Percentiles rank a stretch among this genome's conserved stretches.
These are phyloP conservation scores for Rhynchosporium secalis DNA, from an alignment of 2,329 filamentous ascomycete species.

Conservation along the genomic window DNA sequence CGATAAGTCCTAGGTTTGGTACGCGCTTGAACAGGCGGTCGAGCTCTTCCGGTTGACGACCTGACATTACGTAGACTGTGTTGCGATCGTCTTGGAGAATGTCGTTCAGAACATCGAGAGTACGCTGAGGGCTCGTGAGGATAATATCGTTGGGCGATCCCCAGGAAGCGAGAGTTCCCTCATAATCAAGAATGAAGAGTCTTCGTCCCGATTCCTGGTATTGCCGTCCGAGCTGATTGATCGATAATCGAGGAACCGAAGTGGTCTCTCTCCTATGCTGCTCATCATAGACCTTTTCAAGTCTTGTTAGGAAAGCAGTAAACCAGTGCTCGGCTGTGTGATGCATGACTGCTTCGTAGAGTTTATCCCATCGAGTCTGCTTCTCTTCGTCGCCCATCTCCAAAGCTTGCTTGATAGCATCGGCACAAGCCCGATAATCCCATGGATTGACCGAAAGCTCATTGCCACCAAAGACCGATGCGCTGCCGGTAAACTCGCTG, in stretches of 20 bases:
- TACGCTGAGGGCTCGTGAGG: constrained; percentile 80
- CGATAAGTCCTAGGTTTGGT: constrained; percentile 82
- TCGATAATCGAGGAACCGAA: constrained; percentile 80
- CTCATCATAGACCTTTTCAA: constrained; percentile 77
- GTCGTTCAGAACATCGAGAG: constrained; percentile 79
- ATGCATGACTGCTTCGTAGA: constrained; percentile 72
- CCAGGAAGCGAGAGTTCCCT: constrained; percentile 87
- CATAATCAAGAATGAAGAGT: constrained; percentile 89
- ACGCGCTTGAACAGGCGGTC: constrained; percentile 83
- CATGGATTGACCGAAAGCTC: constrained; percentile 90
- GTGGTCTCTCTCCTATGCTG: constrained; percentile 83
- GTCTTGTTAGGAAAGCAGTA: constrained; percentile 67
- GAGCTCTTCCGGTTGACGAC: constrained; percentile 81
- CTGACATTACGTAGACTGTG: constrained; percentile 91
- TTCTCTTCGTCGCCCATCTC: constrained; percentile 79
- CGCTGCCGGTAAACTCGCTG: constrained; percentile 92
- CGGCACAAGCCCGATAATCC: constrained; percentile 86
- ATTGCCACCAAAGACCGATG: constrained; percentile 77
- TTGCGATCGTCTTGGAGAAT: constrained; percentile 79
- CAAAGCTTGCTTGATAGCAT: constrained; percentile 80
- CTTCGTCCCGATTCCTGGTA: constrained; percentile 69
- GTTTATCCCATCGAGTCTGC: constrained; percentile 68
- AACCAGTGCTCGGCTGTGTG: constrained; percentile 89
- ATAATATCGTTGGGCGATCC: constrained; percentile 83
- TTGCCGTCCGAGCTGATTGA: constrained; percentile 60